These are phyloP conservation scores for Bryoerythrophyllum caledonicum DNA, from an alignment of 225 moss, liverwort and hornwort species.

Conservation along the genomic window DNA sequence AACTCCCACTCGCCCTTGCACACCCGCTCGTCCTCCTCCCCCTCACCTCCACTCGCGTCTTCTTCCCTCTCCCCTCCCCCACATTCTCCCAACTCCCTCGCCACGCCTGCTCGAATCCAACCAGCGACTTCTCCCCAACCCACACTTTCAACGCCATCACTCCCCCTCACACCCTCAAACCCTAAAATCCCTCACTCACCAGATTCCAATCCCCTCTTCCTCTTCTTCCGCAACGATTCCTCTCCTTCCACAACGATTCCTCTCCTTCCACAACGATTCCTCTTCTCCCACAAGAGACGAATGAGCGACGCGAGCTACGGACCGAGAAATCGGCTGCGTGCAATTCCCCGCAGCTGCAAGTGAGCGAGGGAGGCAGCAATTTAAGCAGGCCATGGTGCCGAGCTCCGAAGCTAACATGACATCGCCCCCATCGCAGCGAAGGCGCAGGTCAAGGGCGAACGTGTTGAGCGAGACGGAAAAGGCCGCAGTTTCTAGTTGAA, in stretches of 20 bases:
- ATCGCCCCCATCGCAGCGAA: too few relatives aligned
- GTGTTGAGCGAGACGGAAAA: neutral
- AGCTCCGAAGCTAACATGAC: neutral
- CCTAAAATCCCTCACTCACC: neutral
- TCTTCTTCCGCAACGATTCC: neutral
- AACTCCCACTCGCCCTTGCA: conserved; percentile 4
- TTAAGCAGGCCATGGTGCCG: neutral
- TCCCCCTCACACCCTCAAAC: neutral
- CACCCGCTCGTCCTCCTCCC: neutral
- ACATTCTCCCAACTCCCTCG: conserved; percentile 11
- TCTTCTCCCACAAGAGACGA: neutral
- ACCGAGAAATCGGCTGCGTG: neutral
- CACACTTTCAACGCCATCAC: conserved; percentile 26
- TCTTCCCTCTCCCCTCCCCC: neutral
- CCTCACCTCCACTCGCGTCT: conserved; percentile 3
- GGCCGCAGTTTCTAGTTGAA: conserved; percentile 17
- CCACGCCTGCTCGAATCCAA: conserved; percentile 3
- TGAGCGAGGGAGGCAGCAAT: neutral
- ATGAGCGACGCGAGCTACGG: too few relatives aligned
- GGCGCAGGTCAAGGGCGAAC: conserved; percentile 3
- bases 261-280: too few relatives aligned
- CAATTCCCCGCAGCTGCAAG: neutral
- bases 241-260: neutral
- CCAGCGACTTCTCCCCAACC: neutral
- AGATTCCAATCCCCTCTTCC: neutral